Conservation (phyloP, 148 eudicot genomes). For the Chenopodium formosanum region DNA sequence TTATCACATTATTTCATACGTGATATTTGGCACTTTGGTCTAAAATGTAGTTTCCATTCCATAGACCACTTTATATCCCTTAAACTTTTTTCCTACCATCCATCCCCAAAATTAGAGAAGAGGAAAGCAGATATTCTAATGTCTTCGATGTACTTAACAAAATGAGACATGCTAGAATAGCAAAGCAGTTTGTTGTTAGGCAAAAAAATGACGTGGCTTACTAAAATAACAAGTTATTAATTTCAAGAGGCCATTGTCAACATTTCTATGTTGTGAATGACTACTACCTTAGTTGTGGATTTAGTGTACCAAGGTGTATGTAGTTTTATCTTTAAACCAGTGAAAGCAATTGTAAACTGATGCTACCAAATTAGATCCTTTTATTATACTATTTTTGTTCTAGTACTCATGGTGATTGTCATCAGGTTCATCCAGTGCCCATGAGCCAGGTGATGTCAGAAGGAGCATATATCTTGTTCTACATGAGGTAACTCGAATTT, state of each 20-base stretch:
- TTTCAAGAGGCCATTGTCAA: not conserved
- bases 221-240: not conserved
- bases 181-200: not conserved
- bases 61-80: not conserved
- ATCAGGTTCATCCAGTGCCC: conserved; percentile 76
- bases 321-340: not conserved
- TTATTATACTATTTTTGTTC: not conserved
- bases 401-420: conserved; percentile 16
- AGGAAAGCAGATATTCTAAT: not conserved
- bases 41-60: too few species aligned
- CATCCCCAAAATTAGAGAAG: not conserved
- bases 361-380: not conserved
- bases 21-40: not conserved
- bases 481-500: conserved; percentile 65
- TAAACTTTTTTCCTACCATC: not conserved
- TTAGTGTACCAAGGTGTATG: not conserved
- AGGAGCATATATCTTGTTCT: conserved; percentile 92
- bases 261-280: not conserved
- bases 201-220: not conserved
- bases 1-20: not conserved
- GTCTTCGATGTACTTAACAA: not conserved
- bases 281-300: not conserved
- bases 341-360: not conserved
- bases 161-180: not conserved
- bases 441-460: conserved; percentile 88